These are phyloP conservation scores for Biscogniauxia mediterranea DNA, from an alignment of 2,329 filamentous ascomycete species.

Conservation along the genomic window DNA sequence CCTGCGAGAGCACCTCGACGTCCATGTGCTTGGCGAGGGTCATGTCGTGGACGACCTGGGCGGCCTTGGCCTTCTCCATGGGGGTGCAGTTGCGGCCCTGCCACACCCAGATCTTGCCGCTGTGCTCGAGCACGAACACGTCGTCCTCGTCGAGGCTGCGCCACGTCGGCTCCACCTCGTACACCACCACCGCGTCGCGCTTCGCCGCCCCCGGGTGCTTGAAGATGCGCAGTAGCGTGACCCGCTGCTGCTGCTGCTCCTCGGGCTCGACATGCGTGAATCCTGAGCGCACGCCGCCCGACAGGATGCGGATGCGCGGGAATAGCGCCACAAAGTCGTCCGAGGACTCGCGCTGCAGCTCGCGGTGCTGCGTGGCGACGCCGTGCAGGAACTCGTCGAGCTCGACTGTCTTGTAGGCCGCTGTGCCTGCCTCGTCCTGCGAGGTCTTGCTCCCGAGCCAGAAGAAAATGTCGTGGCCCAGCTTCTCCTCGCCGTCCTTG, in stretches of 20 bases:
- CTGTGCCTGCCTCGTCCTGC: constrained; percentile 67
- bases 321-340: constrained; percentile 61
- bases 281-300: constrained; percentile 60
- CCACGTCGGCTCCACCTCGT: constrained; percentile 63
- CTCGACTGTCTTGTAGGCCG: constrained; percentile 70
- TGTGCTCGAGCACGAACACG: constrained; percentile 63
- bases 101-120: constrained; percentile 68
- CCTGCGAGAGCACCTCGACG: constrained; percentile 63
- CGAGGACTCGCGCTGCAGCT: constrained; percentile 58
- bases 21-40: constrained; percentile 62
- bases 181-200: constrained; percentile 54
- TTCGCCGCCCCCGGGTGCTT: constrained; percentile 51
- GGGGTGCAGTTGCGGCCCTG: constrained; percentile 64
- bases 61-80: constrained; percentile 68
- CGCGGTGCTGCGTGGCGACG: constrained; percentile 62
- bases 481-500: constrained; percentile 40
- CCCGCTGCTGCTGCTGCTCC: constrained; percentile 40
- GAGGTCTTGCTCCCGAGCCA: constrained; percentile 65
- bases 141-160: constrained; percentile 62
- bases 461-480: constrained; percentile 67
- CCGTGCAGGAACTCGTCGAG: constrained; percentile 65
- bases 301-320: constrained; percentile 56
- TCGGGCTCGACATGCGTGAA: constrained; percentile 60
- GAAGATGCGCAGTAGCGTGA: constrained; percentile 61
- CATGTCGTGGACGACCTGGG: constrained; percentile 65